Conservation (phyloP, 148 eudicot species). For the Diospyros kaki region DNA sequence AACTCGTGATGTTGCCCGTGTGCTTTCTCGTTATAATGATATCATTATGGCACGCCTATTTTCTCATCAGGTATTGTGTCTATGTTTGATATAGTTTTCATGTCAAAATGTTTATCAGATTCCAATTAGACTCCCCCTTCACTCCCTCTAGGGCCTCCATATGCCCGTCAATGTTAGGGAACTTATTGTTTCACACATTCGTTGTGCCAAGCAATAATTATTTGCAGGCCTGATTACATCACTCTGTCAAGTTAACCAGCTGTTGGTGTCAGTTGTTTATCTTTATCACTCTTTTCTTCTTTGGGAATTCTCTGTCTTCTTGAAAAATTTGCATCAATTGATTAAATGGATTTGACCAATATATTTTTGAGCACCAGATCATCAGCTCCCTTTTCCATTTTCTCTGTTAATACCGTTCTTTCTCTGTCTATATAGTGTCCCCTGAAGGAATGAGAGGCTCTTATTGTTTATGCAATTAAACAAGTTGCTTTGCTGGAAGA, state of each 20-base stretch:
- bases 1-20: conserved; percentile 98
- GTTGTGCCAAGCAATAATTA: neutral
- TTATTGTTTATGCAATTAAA: neutral
- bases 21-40: conserved; percentile 85
- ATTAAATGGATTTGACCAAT: no score
- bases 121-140: neutral
- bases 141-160: neutral
- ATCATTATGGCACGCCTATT: conserved; percentile 99
- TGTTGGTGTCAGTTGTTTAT: neutral
- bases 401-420: no score
- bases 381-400: no score
- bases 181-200: neutral
- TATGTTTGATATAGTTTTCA: conserved; percentile 14
- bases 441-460: neutral
- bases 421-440: neutral
- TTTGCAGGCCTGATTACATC: neutral
- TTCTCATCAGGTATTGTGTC: conserved; percentile 89
- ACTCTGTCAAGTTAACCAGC: neutral
- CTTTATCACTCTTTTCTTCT: no score
- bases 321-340: no score
- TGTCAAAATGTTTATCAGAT: neutral
- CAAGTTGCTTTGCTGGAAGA: neutral
- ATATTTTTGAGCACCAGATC: no score
- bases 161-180: neutral
- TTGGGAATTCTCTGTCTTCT: no score